Base-by-base conservation (phyloP, 23 red algal species). In the Gracilaria vermiculophylla region DNA sequence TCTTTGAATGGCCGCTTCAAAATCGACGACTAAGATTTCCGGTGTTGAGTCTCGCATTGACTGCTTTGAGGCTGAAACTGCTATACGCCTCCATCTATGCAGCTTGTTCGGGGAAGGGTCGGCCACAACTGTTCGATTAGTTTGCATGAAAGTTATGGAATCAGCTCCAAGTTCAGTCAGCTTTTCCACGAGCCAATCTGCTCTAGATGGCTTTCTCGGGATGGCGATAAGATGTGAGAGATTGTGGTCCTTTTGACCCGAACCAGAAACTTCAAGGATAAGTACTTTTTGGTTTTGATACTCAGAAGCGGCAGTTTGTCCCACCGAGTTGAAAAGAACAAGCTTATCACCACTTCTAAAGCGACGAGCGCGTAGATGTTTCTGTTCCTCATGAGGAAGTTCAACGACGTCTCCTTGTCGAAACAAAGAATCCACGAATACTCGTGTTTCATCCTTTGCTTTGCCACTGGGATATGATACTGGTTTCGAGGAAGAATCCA, bases 161-260 rank as follows among this genome's bases (percentile, higher is more conserved):
- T 88, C 48, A 11, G 76, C 91, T 44, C 95, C 85, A 19, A 98
- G 27, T 82, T 98, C 95, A 62, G 85, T 86, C 32, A 98, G 69
- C 50, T 98, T 98, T 80, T 98, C 95, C 0, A 98, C 86, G 54
- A 91, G 64, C 77, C 91, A 94, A 76, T 98, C 95, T 31, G 84
- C 86, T 27, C 90, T 61, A 7, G 62, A 54, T 39, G 86, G 48
- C 25, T 27, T 54, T 62, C 76, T 89, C 33, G 87, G 86, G 15
- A 90, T 44, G 16, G 62, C 73, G 1, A 96, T 57, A 37, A 83
- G 11, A 8, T 52, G 40, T 10, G 37, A 52, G 48, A 96, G 16
- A 3, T 14, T 39, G 28, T 45, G 14, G 24, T 17, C 19, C 12
- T 1, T 36, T 24, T 35, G 23, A 5, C 39, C n/a, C 19, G 64